A percentile compares a stretch with the other conserved stretches of the same genome.
These are phyloP conservation scores for Yamadazyma sp. DNA, from an alignment of 1,139 yeast genomes.

Conservation along the genomic window DNA sequence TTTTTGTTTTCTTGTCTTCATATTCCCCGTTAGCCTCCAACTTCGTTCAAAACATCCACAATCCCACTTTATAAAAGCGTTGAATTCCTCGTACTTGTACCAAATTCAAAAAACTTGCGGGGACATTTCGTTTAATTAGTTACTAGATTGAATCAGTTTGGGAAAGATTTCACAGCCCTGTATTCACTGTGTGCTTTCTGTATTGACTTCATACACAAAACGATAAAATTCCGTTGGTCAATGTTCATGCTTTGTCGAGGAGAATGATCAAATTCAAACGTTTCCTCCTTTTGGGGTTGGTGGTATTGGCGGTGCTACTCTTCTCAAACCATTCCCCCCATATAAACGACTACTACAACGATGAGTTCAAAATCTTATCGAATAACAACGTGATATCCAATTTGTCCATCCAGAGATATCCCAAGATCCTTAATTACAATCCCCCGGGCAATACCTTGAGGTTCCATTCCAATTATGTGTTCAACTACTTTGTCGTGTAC, in stretches of 20 bases:
- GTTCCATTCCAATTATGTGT: slow-evolving; percentile 6
- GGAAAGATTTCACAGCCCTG: no score
- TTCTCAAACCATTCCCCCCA: background rate
- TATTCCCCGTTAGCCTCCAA: no score
- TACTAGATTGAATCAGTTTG: no score
- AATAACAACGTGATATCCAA: slow-evolving; percentile 5
- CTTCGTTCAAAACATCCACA: background rate
- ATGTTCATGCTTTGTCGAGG: background rate
- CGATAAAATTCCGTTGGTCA: background rate
- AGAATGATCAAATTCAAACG: slow-evolving; percentile 4
- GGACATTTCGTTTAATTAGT: background rate
- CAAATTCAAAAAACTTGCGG: background rate
- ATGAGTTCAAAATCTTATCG: slow-evolving; percentile 7
- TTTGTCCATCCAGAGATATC: slow-evolving; percentile 3
- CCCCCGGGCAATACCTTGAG: background rate
- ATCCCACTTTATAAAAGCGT: background rate
- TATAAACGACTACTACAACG: slow-evolving; percentile 4
- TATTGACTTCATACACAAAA: no score
- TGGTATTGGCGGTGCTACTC: background rate
- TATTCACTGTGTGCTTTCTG: no score
- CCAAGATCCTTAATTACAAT: background rate
- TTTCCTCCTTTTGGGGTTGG: background rate
- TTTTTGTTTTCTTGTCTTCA: background rate
- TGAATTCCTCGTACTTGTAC: background rate
- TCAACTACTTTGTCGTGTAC: slow-evolving; percentile 8